A percentile compares a stretch with the other conserved stretches of the same genome.
phyloP scores from a whole-genome alignment of 1,139 yeast species.

The Kodamaea suecica region DNA sequence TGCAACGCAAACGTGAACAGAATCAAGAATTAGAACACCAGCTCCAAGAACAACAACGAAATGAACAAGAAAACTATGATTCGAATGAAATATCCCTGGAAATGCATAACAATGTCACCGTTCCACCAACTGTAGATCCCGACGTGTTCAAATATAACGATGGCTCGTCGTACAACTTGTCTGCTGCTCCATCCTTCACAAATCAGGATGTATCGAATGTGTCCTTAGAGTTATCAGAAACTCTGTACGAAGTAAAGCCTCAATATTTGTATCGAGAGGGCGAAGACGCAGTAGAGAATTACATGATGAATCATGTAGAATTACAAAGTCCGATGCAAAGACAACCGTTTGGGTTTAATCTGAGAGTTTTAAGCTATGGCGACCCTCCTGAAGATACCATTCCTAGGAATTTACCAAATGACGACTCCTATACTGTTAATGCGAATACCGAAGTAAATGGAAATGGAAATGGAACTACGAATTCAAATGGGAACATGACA shows the following conservation, averaged over 20 bases:
- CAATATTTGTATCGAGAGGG: slow-evolving; percentile 11
- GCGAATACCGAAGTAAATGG: no score
- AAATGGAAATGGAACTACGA: no score
- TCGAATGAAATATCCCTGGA: no score
- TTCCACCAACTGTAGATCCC: neutral
- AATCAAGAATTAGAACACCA: neutral
- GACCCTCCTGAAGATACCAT: slow-evolving; percentile 1
- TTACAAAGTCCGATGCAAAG: slow-evolving; percentile 1
- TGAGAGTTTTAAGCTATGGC: slow-evolving; percentile 8
- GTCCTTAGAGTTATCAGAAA: slow-evolving; percentile 16
- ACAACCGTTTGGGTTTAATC: slow-evolving; percentile 6
- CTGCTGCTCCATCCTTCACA: neutral
- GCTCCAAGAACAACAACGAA: neutral
- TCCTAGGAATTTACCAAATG: no score
- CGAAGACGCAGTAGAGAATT: slow-evolving; percentile 4
- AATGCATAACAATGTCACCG: neutral
- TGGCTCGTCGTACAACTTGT: neutral
- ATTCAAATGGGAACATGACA: no score
- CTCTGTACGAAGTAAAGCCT: slow-evolving; percentile 16
- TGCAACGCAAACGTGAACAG: slow-evolving; percentile 1
- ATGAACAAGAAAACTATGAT: no score
- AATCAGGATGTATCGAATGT: slow-evolving; percentile 14
- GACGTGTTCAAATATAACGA: neutral
- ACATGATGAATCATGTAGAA: neutral
- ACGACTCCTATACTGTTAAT: no score